Evolutionary conservation across 805 yeast species (phyloP), one percentile per base, ranked within the genome.

Genomic region (Wickerhamiella siamensis): DNA sequence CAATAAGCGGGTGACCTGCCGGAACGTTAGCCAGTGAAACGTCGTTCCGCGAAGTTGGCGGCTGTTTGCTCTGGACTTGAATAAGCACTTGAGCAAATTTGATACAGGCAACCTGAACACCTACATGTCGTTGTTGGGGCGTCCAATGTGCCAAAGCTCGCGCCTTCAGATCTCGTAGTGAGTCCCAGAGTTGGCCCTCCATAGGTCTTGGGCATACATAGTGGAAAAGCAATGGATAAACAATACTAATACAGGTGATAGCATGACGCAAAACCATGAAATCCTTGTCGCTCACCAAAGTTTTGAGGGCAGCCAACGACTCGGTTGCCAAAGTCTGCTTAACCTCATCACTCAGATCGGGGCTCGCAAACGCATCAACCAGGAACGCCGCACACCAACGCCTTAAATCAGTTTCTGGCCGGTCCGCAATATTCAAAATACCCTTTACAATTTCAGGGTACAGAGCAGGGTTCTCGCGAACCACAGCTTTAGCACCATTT

Each of bases 11-110:
- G 54, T 88, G 95, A 42, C 65, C 69, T 0, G 70, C 58, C 17
- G 67, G 66, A 3, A 76, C 75, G 42, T 66, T 57, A 2, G 71
- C 55, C 37, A 77, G 8, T 70, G 66, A 32, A 66, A 69, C 18
- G 50, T 38, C 19, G 47, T 39, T 24, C 48, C 54, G 5, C 18
- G 38, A 21, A 20, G 38, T 5, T n/a, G n/a, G n/a, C 24, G 43
- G 54, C 20, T 36, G 41, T 26, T 48, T 47, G 10, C 43, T 31
- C 44, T 79, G 84, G 1, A 72, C 68, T 29, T 67, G 63, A 12
- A 77, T 66, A 4, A 77, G 60, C 42, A 69, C 69, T n/a, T 74
- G 74, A 9, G 83, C 71, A 45, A 87, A 75, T 59, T 80, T 83
- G 40, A 79, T 64, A n/a, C 79, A 65, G 22, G 87, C 77, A n/a